Evolutionary conservation across 2,329 filamentous ascomycete species (phyloP).

Genomic region (Colletotrichum sansevieriae): DNA sequence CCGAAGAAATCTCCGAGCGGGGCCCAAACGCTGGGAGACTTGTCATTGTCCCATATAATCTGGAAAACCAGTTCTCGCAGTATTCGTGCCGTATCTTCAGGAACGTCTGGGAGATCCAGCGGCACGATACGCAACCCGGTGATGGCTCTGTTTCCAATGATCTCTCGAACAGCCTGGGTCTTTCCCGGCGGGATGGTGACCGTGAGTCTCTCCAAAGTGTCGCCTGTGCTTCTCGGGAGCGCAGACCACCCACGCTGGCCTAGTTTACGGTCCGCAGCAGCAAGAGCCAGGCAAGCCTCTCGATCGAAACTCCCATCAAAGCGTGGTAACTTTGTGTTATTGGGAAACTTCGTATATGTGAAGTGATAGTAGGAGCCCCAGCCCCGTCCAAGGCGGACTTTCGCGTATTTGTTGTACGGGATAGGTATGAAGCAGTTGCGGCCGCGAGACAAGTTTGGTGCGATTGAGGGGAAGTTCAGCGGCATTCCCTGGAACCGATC

Average conservation of each 20-base stretch:
- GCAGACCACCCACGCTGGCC: slow-evolving; percentile 35
- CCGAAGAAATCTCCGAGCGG: slow-evolving; percentile 36
- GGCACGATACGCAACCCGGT: slow-evolving; percentile 33
- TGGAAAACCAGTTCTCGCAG: slow-evolving; percentile 32
- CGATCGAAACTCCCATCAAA: slow-evolving; percentile 33
- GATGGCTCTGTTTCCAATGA: slow-evolving; percentile 35
- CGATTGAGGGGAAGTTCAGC: slow-evolving; percentile 34
- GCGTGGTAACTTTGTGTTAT: slow-evolving; percentile 14
- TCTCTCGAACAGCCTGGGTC: slow-evolving; percentile 6
- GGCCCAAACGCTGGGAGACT: slow-evolving; percentile 32
- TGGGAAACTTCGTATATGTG: slow-evolving; percentile 31
- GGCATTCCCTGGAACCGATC: slow-evolving; percentile 38
- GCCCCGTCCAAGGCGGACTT: slow-evolving; percentile 29
- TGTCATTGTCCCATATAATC: slow-evolving; percentile 32
- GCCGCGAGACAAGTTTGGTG: slow-evolving; percentile 28
- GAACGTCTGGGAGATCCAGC: slow-evolving; percentile 10
- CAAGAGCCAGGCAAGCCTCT: slow-evolving; percentile 32
- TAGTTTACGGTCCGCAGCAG: slow-evolving; percentile 31
- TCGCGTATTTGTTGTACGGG: slow-evolving; percentile 34
- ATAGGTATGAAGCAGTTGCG: slow-evolving; percentile 39
- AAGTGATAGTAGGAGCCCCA: slow-evolving; percentile 39
- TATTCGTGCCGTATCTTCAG: not conserved
- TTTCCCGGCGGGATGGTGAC: slow-evolving; percentile 24
- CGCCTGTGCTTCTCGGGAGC: slow-evolving; percentile 24
- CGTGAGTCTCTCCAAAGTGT: slow-evolving; percentile 29